phyloP scores from a whole-genome alignment of 352 stramenopile genomes.

The Phytophthora vignae region DNA sequence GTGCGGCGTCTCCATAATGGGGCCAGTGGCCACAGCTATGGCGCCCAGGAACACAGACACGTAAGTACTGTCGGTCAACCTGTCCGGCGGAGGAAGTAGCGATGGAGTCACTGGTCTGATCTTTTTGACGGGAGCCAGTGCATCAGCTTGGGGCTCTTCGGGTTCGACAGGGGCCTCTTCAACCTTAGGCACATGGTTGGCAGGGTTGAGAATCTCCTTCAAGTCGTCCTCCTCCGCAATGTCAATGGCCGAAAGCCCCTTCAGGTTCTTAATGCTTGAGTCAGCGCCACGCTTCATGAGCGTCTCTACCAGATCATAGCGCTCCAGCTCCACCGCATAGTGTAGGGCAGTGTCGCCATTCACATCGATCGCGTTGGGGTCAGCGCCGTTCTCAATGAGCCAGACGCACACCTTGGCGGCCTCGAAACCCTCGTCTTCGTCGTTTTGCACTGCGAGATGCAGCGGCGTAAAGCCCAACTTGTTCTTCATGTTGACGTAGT shows the following conservation, averaged over 20 bases:
- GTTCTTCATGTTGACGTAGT: constrained; percentile 92
- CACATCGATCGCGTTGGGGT: constrained; percentile 77
- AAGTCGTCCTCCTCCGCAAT: constrained; percentile 84
- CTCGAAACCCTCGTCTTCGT: constrained; percentile 91
- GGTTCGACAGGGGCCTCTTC: constrained; percentile 28
- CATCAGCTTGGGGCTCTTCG: constrained; percentile 37
- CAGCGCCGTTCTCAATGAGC: constrained; percentile 89
- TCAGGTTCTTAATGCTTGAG: constrained; percentile 76
- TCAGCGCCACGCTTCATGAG: constrained; percentile 89
- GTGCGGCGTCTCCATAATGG: constrained; percentile 89
- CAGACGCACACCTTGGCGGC: constrained; percentile 87
- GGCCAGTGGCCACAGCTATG: constrained; percentile 80
- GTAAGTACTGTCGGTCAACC: constrained; percentile 83
- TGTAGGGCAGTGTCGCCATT: constrained; percentile 90
- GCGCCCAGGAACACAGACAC: constrained; percentile 87
- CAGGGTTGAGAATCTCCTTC: constrained; percentile 76
- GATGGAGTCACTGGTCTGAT: constrained; percentile 35
- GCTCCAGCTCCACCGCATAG: constrained; percentile 85
- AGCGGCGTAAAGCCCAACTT: constrained; percentile 82
- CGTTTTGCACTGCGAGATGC: constrained; percentile 86
- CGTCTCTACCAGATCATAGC: constrained; percentile 84
- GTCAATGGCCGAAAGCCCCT: constrained; percentile 69
- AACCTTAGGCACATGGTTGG: constrained; percentile 47
- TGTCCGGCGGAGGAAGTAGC: constrained; percentile 59
- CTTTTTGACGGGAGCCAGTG: constrained; percentile 28